Conservation (phyloP, 768 basidiomycete genomes). For the Porpolomopsis calyptriformis region DNA sequence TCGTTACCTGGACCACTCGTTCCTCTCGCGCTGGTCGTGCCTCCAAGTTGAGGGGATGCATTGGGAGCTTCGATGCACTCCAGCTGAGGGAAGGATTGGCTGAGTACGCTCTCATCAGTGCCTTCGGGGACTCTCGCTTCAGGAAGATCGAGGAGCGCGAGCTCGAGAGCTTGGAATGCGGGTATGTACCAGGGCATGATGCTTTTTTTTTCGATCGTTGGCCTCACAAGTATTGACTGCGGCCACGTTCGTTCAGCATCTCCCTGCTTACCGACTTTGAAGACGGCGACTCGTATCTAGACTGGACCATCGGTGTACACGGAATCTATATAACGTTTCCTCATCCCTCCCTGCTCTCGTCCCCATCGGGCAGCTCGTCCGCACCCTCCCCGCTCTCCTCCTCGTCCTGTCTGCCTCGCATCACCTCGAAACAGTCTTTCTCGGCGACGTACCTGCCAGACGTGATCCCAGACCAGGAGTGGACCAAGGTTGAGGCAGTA, state of each 20-base stretch:
- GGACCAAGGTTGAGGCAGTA: slow-evolving; percentile 83
- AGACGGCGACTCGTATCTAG: slow-evolving; percentile 71
- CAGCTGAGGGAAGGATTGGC: slow-evolving; percentile 64
- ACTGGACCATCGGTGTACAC: slow-evolving; percentile 89
- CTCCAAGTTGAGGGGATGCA: slow-evolving; percentile 78
- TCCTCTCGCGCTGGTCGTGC: slow-evolving; percentile 48
- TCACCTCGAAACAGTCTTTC: slow-evolving; percentile 49
- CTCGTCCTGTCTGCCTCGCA: slow-evolving; percentile 43
- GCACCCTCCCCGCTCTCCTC: slow-evolving; percentile 67
- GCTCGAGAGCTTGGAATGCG: slow-evolving; percentile 74
- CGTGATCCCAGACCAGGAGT: slow-evolving; percentile 86
- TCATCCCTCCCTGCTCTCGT: slow-evolving; percentile 54
- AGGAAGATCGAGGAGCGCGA: slow-evolving; percentile 67
- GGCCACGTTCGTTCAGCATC: slow-evolving; percentile 62
- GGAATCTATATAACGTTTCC: slow-evolving; percentile 86
- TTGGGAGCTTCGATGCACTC: slow-evolving; percentile 82
- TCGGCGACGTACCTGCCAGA: slow-evolving; percentile 90
- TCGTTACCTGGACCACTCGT: slow-evolving; percentile 91
- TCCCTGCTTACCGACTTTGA: slow-evolving; percentile 94
- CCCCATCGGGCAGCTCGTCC: slow-evolving; percentile 37
- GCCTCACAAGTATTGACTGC: too few relatives aligned
- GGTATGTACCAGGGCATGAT: slow-evolving; percentile 38
- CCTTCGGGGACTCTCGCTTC: slow-evolving; percentile 84
- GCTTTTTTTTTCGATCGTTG: slow-evolving; percentile 3
- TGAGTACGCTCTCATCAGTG: slow-evolving; percentile 89